These are phyloP conservation scores for Aurantiochytrium sp. DNA, from an alignment of 108 stramenopile genomes.

Conservation along the genomic window DNA sequence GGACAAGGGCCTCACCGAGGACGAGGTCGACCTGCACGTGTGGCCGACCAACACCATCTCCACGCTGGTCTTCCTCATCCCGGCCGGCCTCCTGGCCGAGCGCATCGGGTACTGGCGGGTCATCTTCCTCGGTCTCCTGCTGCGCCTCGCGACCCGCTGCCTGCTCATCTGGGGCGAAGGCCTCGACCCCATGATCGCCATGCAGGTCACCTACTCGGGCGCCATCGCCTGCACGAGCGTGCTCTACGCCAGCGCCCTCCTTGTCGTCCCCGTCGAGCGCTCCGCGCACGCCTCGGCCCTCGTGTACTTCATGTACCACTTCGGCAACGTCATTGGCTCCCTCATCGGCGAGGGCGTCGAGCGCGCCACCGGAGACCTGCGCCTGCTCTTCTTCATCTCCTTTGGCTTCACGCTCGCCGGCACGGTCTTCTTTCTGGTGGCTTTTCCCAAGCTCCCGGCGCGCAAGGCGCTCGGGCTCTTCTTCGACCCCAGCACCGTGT, in stretches of 20 bases:
- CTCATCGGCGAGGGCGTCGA: background rate
- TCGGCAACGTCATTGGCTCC: conserved; percentile 6
- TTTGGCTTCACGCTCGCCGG: background rate
- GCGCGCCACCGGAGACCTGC: background rate
- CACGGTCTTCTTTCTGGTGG: background rate
- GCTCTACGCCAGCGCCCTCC: background rate
- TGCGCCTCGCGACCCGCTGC: background rate
- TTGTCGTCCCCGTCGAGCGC: background rate
- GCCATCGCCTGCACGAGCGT: background rate
- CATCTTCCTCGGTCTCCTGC: background rate
- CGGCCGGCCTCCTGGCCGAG: conserved; percentile 17
- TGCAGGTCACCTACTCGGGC: conserved; percentile 24
- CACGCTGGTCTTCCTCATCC: background rate
- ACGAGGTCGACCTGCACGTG: background rate
- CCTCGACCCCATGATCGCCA: conserved; percentile 6
- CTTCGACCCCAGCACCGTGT: background rate
- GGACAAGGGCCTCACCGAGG: conserved; percentile 18
- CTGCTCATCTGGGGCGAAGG: background rate
- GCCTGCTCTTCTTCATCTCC: background rate
- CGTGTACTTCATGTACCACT: conserved; percentile 7
- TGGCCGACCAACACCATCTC: conserved; percentile 14
- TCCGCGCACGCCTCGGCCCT: background rate
- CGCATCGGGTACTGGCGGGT: background rate
- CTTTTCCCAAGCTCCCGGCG: background rate
- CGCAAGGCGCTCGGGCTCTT: background rate